A percentile compares a stretch with the other conserved stretches of the same genome.
phyloP scores from a whole-genome alignment of 345 rosid species.

The Ailanthus altissimus region DNA sequence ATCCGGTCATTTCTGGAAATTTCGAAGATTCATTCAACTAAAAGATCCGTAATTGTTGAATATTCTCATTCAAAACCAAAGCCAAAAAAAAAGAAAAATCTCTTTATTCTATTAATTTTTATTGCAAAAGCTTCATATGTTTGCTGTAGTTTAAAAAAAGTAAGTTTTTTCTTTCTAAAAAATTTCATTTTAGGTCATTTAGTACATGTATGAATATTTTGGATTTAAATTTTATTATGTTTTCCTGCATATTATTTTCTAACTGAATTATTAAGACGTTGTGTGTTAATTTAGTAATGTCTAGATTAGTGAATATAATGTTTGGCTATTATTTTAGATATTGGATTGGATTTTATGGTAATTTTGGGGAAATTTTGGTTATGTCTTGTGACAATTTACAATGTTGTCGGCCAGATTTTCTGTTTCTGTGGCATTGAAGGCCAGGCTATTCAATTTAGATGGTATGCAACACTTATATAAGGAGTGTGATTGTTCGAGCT shows the following conservation, averaged over 20 bases:
- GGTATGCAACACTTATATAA: constrained; percentile 72
- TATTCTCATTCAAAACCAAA: neutral
- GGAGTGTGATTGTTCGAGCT: constrained; percentile 64
- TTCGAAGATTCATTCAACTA: neutral
- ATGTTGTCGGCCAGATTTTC: constrained; percentile 22
- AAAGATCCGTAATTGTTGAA: constrained; percentile 28
- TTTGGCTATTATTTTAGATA: neutral
- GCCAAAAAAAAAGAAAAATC: neutral
- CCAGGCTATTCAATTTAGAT: constrained; percentile 50
- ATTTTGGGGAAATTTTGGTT: neutral
- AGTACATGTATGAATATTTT: neutral
- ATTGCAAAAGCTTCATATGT: neutral
- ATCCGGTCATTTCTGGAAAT: constrained; percentile 27
- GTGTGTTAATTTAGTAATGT: neutral
- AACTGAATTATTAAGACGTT: neutral
- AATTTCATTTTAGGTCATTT: neutral
- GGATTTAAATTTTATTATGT: neutral
- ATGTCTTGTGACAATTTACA: neutral
- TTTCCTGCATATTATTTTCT: neutral
- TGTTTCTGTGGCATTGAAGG: constrained; percentile 32
- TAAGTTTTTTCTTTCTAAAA: no score
- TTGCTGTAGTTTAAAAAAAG: neutral
- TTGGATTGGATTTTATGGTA: neutral
- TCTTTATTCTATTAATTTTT: neutral
- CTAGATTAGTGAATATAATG: neutral